Conservation (phyloP, 768 basidiomycete species). For the Trichaptum fuscoviolaceum region DNA sequence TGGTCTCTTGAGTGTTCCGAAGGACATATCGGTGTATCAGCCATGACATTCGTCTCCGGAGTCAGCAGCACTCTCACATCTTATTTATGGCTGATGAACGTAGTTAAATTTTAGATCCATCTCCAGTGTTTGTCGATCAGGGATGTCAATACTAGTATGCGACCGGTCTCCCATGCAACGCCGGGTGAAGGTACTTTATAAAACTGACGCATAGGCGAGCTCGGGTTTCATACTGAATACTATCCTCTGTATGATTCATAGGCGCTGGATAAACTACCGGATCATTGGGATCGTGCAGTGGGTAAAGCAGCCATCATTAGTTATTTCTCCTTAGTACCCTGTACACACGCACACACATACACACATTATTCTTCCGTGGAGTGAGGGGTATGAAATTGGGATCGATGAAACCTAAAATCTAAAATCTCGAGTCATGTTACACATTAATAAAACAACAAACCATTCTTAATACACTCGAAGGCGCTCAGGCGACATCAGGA, state of each 20-base stretch:
- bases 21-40: not conserved
- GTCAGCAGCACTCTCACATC: not conserved
- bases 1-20: not conserved
- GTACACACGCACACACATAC: not conserved
- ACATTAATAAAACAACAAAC: not conserved
- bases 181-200: not conserved
- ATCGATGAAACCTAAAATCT: not conserved
- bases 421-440: not conserved
- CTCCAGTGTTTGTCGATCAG: not conserved
- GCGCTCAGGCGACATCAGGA: not conserved
- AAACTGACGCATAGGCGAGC: not conserved
- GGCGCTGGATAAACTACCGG: not conserved
- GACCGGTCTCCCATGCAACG: not conserved
- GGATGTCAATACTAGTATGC: not conserved
- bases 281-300: not conserved
- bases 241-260: not conserved
- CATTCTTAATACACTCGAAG: not conserved
- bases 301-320: not conserved
- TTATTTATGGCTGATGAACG: too few species aligned
- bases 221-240: not conserved
- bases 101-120: too few species aligned
- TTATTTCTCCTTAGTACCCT: not conserved
- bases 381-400: not conserved
- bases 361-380: not conserved
- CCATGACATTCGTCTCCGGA: too few species aligned